These are phyloP conservation scores for Circinella umbellata DNA, from an alignment of 371 early-diverging fungal species.

Conservation along the genomic window DNA sequence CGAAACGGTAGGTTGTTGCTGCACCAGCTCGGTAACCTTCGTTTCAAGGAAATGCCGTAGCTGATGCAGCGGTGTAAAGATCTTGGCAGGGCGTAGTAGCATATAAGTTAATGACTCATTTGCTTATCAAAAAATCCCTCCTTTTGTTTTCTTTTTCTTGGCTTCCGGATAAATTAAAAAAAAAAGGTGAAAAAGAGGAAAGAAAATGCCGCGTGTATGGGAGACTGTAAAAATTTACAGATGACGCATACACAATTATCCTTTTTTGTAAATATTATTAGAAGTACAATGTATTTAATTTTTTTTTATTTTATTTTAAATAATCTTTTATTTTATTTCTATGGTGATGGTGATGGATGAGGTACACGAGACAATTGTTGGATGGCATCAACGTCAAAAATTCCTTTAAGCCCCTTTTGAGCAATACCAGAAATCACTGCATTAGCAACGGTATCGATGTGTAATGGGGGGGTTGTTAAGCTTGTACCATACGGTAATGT, in stretches of 20 bases:
- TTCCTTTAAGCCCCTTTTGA: slow-evolving; percentile 41
- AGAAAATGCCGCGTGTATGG: background rate
- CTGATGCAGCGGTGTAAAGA: slow-evolving; percentile 29
- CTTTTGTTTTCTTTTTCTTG: background rate
- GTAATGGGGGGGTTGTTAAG: slow-evolving; percentile 62
- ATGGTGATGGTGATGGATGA: background rate
- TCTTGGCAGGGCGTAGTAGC: slow-evolving; percentile 29
- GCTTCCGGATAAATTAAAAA: background rate
- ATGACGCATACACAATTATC: background rate
- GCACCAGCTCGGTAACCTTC: slow-evolving; percentile 31
- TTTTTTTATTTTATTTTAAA: background rate
- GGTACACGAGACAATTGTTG: slow-evolving; percentile 25
- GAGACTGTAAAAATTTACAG: background rate
- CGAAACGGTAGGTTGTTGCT: slow-evolving; percentile 17
- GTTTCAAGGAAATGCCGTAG: slow-evolving; percentile 26
- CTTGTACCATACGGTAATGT: slow-evolving; percentile 63
- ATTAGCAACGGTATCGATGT: slow-evolving; percentile 65
- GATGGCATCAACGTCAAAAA: slow-evolving; percentile 60
- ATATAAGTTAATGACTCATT: slow-evolving; percentile 13
- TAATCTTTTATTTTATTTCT: too few relatives aligned
- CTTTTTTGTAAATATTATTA: too few relatives aligned
- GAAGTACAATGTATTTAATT: too few relatives aligned
- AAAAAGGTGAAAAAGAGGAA: background rate
- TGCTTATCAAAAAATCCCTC: background rate
- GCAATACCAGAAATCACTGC: slow-evolving; percentile 62